Evolutionary conservation across 345 rosid genomes (phyloP).

Genomic region (Hibiscus trionum): DNA sequence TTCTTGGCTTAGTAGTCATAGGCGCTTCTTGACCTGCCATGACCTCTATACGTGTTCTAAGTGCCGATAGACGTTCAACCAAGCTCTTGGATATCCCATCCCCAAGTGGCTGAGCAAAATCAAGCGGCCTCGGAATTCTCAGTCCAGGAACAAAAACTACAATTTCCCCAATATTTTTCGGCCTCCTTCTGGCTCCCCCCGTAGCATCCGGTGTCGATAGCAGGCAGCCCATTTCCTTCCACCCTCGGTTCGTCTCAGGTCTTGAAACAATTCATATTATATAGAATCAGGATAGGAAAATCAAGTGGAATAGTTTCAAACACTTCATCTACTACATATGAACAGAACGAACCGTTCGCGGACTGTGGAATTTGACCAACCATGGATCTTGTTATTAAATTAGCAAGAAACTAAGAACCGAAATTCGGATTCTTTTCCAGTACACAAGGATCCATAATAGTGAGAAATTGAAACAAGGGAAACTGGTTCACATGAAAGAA

Average conservation of each 20-base stretch:
- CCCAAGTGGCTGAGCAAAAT: conserved; percentile 40
- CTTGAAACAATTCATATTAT: background rate
- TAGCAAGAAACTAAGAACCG: conserved; percentile 13
- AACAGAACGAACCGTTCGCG: too few relatives aligned
- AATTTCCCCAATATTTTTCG: conserved; percentile 47
- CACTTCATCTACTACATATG: background rate
- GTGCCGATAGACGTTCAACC: conserved; percentile 51
- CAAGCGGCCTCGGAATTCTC: conserved; percentile 58
- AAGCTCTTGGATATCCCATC: conserved; percentile 39
- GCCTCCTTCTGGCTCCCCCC: conserved; percentile 40
- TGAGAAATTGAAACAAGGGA: conserved; percentile 3
- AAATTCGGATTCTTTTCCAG: conserved; percentile 16
- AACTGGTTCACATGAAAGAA: background rate
- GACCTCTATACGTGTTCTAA: conserved; percentile 55
- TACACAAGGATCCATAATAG: conserved; percentile 9
- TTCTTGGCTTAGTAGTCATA: conserved; percentile 44
- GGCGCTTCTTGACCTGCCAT: conserved; percentile 73
- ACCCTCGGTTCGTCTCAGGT: background rate
- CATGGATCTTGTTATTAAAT: background rate
- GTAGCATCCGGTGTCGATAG: conserved; percentile 41
- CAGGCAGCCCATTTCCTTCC: conserved; percentile 56
- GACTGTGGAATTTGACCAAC: background rate
- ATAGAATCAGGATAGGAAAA: background rate
- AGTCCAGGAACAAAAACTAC: conserved; percentile 58
- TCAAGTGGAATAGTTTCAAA: background rate